These are phyloP conservation scores for Trametes cinnabarina DNA, from an alignment of 768 basidiomycete genomes.

Conservation along the genomic window DNA sequence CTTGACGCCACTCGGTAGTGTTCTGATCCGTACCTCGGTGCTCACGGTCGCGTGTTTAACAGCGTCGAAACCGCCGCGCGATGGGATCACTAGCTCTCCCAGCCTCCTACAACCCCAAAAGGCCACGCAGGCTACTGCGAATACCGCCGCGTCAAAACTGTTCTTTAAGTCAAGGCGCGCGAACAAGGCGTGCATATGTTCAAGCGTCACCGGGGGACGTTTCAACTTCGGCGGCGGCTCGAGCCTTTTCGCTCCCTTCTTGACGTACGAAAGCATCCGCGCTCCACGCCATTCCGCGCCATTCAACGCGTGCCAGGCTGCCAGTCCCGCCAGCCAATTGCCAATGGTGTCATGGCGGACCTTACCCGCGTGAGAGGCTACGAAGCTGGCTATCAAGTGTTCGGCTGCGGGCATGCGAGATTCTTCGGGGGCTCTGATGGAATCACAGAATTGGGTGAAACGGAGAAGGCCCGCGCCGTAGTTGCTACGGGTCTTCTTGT, in stretches of 20 bases:
- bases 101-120: conserved; percentile 36
- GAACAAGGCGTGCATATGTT: conserved; percentile 31
- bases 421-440: conserved; percentile 31
- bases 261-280: conserved; percentile 14
- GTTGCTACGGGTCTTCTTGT: conserved; percentile 3
- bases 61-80: neutral
- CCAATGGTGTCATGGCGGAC: conserved; percentile 22
- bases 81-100: conserved; percentile 14
- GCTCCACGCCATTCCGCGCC: conserved; percentile 37
- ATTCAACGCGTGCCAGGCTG: conserved; percentile 38
- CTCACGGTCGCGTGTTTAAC: neutral
- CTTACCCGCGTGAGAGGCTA: conserved; percentile 15
- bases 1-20: neutral
- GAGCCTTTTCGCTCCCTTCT: conserved; percentile 22
- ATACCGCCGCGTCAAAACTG: conserved; percentile 35
- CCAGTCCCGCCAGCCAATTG: conserved; percentile 36
- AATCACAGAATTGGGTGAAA: conserved; percentile 40
- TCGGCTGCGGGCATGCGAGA: conserved; percentile 31
- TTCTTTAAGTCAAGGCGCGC: conserved; percentile 24
- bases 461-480: conserved; percentile 35
- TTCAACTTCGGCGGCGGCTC: conserved; percentile 19
- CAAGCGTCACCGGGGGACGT: conserved; percentile 35
- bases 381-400: conserved; percentile 30
- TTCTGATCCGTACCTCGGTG: neutral
- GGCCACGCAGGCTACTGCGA: conserved; percentile 33